Evolutionary conservation across 352 stramenopile species (phyloP).

Genomic region (Pythium rhizo-oryzae): DNA sequence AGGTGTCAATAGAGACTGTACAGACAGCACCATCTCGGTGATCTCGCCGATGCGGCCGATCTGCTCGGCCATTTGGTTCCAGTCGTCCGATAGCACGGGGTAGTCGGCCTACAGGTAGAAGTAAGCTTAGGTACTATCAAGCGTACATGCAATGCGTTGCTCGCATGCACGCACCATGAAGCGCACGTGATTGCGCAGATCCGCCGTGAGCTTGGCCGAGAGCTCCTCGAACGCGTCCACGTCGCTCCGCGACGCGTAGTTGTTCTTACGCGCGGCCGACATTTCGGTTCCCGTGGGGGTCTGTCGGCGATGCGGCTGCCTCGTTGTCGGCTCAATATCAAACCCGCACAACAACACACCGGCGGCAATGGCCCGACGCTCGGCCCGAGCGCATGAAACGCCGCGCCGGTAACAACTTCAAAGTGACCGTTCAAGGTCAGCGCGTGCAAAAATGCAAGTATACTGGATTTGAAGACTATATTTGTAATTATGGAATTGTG

Average conservation of each 20-base stretch:
- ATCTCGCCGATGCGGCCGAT: constrained; percentile 89
- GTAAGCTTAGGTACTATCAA: neutral
- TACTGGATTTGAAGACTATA: neutral
- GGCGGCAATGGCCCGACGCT: too few species aligned
- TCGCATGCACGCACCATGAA: constrained; percentile 59
- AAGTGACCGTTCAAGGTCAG: constrained; percentile 24
- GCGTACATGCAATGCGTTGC: neutral
- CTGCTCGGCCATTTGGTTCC: constrained; percentile 89
- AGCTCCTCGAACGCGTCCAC: constrained; percentile 83
- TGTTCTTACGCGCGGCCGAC: constrained; percentile 54
- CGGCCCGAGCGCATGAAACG: constrained; percentile 7
- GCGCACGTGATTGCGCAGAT: constrained; percentile 86
- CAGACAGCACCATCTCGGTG: constrained; percentile 72
- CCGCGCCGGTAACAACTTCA: neutral
- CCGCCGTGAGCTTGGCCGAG: constrained; percentile 81
- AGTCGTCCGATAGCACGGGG: constrained; percentile 86
- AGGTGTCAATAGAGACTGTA: too few species aligned
- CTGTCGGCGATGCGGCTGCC: neutral
- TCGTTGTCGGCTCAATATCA: neutral
- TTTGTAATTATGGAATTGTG: neutral
- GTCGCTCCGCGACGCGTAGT: constrained; percentile 63
- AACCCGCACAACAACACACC: too few species aligned
- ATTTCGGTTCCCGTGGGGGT: constrained; percentile 27
- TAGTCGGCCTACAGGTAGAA: constrained; percentile 62
- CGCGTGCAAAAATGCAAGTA: neutral